Percentiles rank a stretch among this genome's conserved stretches.
These are phyloP conservation scores for Curvularia sp. DNA, from an alignment of 2,329 filamentous ascomycete species.

Conservation along the genomic window DNA sequence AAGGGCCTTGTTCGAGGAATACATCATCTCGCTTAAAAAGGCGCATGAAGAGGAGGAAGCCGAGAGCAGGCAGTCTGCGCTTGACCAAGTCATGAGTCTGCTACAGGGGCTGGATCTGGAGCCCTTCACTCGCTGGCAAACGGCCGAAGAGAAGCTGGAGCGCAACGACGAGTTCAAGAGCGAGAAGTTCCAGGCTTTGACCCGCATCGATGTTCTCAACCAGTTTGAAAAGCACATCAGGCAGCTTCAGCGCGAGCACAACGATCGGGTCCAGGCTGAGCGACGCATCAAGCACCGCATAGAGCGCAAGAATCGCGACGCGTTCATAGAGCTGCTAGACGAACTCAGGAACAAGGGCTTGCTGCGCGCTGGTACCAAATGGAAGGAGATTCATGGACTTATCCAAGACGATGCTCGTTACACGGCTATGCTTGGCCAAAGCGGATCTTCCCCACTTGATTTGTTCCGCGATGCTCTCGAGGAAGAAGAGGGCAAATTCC, in stretches of 20 bases:
- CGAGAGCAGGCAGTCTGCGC: constrained; percentile 75
- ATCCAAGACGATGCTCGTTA: constrained; percentile 86
- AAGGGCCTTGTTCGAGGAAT: constrained; percentile 90
- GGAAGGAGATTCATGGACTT: constrained; percentile 78
- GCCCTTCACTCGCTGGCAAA: constrained; percentile 92
- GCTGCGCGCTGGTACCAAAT: constrained; percentile 89
- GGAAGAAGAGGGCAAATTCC: constrained; percentile 87
- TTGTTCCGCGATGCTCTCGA: constrained; percentile 96
- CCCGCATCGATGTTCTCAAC: constrained; percentile 86
- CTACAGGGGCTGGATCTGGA: constrained; percentile 83
- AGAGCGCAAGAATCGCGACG: constrained; percentile 86
- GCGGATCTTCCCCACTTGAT: constrained; percentile 85
- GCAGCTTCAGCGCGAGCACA: constrained; percentile 86
- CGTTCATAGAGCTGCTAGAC: constrained; percentile 75
- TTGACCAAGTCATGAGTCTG: constrained; percentile 81
- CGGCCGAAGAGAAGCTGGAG: constrained; percentile 83
- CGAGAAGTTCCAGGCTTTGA: constrained; percentile 84
- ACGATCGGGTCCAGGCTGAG: constrained; percentile 86
- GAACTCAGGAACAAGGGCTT: constrained; percentile 78
- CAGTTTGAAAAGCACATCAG: constrained; percentile 97
- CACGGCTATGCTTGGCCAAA: constrained; percentile 79
- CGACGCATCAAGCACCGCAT: constrained; percentile 81
- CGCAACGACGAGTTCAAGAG: constrained; percentile 77
- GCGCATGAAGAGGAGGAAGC: constrained; percentile 78
- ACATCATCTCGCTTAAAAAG: constrained; percentile 84